Conservation (phyloP, 495 filamentous ascomycete genomes). For the Xylaria longipes region DNA sequence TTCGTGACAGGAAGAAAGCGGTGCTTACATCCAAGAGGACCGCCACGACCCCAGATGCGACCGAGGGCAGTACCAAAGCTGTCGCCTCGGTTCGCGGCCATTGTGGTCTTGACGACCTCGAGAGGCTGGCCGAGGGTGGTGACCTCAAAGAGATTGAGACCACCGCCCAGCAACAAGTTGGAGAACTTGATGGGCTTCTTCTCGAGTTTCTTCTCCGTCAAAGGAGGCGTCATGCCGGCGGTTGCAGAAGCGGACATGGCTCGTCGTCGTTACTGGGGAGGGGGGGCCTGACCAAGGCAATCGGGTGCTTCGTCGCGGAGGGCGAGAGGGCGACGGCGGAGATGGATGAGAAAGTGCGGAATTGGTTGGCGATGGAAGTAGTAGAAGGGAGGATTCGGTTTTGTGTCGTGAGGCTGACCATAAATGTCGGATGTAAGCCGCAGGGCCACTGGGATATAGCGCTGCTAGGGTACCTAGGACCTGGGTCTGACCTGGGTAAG, state of each 20-base stretch:
- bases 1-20: not conserved
- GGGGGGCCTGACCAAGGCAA: slow-evolving; percentile 93
- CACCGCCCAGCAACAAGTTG: slow-evolving; percentile 94
- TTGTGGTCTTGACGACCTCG: slow-evolving; percentile 99
- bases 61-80: slow-evolving; percentile 80
- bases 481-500: too few relatives aligned
- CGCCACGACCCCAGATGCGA: slow-evolving; percentile 93
- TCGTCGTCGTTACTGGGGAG: slow-evolving; percentile 55
- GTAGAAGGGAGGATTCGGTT: not conserved
- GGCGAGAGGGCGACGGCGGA: slow-evolving; percentile 25
- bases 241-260: slow-evolving; percentile 67
- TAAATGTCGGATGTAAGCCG: slow-evolving; percentile 13
- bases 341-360: slow-evolving; percentile 26
- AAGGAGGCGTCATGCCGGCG: slow-evolving; percentile 59
- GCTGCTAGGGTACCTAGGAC: not conserved
- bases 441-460: not conserved
- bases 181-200: slow-evolving; percentile 99
- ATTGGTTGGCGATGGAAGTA: slow-evolving; percentile 24
- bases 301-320: slow-evolving; percentile 79
- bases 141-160: slow-evolving; percentile 97
- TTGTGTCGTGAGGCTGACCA: slow-evolving; percentile 22
- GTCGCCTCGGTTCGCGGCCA: slow-evolving; percentile 94
- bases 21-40: slow-evolving; percentile 92
- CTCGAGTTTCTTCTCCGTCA: slow-evolving; percentile 67
- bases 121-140: slow-evolving; percentile 85